Conservation (phyloP, 139 green algal species). For the Chlorella sp. region DNA sequence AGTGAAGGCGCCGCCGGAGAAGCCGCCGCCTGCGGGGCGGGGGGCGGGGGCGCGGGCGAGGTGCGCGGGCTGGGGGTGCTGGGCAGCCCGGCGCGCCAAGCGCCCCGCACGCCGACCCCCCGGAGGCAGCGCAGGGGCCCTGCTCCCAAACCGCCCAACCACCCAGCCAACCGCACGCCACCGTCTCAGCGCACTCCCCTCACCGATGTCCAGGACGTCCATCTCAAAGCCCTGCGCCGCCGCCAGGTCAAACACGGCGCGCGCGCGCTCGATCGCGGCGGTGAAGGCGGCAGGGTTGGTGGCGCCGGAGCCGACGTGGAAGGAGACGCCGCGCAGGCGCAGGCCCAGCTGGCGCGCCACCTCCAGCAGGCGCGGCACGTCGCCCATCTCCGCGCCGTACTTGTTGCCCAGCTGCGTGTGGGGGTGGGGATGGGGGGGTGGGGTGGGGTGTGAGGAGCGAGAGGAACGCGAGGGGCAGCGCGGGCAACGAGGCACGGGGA, state of each 20-base stretch:
- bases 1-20: slow-evolving; percentile 76
- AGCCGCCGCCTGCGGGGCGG: slow-evolving; percentile 97
- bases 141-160: too few relatives aligned
- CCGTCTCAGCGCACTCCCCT: too few relatives aligned
- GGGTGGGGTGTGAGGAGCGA: too few relatives aligned
- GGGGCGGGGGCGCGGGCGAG: too few relatives aligned
- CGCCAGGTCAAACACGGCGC: slow-evolving; percentile 78
- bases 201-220: slow-evolving; percentile 94
- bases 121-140: too few relatives aligned
- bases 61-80: too few relatives aligned
- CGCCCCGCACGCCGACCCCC: too few relatives aligned
- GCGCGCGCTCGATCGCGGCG: slow-evolving; percentile 42
- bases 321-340: slow-evolving; percentile 86
- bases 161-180: too few relatives aligned
- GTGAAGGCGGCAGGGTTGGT: slow-evolving; percentile 80
- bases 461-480: too few relatives aligned
- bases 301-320: slow-evolving; percentile 94
- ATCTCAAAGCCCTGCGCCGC: slow-evolving; percentile 78
- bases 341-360: slow-evolving; percentile 45
- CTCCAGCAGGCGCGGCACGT: slow-evolving; percentile 37
- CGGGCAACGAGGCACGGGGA: too few relatives aligned
- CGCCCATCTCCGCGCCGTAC: slow-evolving; percentile 84
- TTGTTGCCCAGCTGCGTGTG: too few relatives aligned
- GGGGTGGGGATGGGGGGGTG: neutral
- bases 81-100: too few relatives aligned